Percentiles rank a stretch among this genome's conserved stretches.
These are phyloP conservation scores for Boletus rubropictus DNA, from an alignment of 768 basidiomycete species.

Conservation along the genomic window DNA sequence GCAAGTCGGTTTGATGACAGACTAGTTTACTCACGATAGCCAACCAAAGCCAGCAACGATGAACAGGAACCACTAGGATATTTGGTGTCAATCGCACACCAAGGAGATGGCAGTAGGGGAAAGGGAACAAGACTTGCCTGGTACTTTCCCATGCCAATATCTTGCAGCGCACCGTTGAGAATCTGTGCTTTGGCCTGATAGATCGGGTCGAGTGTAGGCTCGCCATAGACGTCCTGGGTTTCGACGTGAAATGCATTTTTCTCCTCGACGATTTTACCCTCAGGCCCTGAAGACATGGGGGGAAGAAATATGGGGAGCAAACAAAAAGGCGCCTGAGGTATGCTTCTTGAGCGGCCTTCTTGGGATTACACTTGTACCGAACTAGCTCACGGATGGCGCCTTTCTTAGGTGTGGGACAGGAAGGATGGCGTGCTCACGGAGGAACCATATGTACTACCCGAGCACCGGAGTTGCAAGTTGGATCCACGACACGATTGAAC, in stretches of 20 bases:
- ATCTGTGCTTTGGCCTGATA: conserved; percentile 55
- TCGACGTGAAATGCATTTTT: conserved; percentile 1
- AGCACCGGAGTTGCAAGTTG: too few species aligned
- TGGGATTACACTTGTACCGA: background rate
- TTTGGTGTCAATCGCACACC: background rate
- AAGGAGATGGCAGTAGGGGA: background rate
- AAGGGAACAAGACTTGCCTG: conserved; percentile 36
- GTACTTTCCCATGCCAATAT: conserved; percentile 69
- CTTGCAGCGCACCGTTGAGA: conserved; percentile 55
- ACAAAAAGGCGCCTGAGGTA: background rate
- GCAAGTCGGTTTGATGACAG: background rate
- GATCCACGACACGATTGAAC: too few species aligned
- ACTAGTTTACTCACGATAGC: conserved; percentile 50
- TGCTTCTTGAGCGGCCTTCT: background rate
- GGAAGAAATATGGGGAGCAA: background rate
- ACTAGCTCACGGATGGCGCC: background rate
- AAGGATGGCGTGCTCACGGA: background rate
- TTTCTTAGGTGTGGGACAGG: background rate
- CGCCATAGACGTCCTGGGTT: conserved; percentile 25
- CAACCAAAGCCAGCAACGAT: conserved; percentile 69
- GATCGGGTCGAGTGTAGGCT: conserved; percentile 42
- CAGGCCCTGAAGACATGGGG: conserved; percentile 17
- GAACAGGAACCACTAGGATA: conserved; percentile 53
- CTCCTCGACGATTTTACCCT: background rate
- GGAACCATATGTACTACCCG: too few species aligned